Conservation (phyloP, 2,329 filamentous ascomycete genomes). For the Fusarium phyllophilum region DNA sequence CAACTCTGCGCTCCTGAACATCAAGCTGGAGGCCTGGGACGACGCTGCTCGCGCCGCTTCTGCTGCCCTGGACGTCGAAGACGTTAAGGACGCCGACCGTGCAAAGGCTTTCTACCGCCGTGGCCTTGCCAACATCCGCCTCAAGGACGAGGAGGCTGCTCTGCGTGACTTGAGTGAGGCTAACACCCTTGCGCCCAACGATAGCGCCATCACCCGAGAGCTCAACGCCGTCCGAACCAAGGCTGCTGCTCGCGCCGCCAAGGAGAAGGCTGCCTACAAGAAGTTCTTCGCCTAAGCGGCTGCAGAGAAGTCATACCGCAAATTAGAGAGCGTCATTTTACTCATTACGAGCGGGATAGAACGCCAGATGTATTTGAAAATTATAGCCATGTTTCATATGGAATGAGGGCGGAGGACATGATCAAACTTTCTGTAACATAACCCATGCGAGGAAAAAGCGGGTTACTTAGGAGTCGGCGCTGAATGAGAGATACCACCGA, state of each 20-base stretch:
- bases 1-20: conserved; percentile 86
- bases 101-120: conserved; percentile 91
- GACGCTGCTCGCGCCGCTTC: conserved; percentile 77
- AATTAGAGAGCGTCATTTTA: conserved; percentile 21
- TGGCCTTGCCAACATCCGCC: conserved; percentile 76
- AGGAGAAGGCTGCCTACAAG: conserved; percentile 91
- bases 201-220: conserved; percentile 80
- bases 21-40: conserved; percentile 79
- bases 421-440: conserved; percentile 39
- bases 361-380: conserved; percentile 29
- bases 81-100: conserved; percentile 78
- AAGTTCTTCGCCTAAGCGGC: conserved; percentile 78
- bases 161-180: conserved; percentile 80
- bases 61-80: conserved; percentile 75
- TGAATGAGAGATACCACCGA: conserved; percentile 45
- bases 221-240: conserved; percentile 81
- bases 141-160: conserved; percentile 88
- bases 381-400: conserved; percentile 18
- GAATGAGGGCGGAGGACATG: conserved; percentile 23
- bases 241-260: conserved; percentile 77
- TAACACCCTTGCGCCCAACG: conserved; percentile 76
- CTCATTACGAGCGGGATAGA: conserved; percentile 13
- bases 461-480: conserved; percentile 44
- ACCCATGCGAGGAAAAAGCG: conserved; percentile 40
- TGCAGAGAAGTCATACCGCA: background rate